phyloP scores from a whole-genome alignment of 164 flowering plant species.

The Vitis labrusca region DNA sequence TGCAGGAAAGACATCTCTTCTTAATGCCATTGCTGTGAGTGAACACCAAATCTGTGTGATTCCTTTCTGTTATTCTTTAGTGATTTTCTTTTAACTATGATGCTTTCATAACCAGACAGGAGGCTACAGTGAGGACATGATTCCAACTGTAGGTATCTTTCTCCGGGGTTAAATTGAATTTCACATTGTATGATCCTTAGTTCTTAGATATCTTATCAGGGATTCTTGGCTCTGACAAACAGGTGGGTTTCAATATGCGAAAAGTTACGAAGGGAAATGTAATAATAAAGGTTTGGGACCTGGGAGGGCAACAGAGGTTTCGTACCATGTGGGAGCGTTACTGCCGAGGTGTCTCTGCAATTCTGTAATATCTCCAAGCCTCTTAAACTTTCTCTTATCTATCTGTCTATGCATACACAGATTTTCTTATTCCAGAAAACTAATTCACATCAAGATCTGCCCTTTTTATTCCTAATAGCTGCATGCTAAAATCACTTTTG shows the following conservation, averaged over 20 bases:
- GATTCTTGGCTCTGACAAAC: conserved; percentile 5
- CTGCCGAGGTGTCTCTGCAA: conserved; percentile 90
- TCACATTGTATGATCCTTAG: neutral
- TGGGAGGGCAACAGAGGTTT: conserved; percentile 92
- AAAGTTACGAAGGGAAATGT: conserved; percentile 95
- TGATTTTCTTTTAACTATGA: conserved; percentile 9
- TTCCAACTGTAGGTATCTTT: conserved; percentile 80
- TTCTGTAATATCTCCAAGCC: conserved; percentile 48
- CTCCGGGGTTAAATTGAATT: conserved; percentile 5
- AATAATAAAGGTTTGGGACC: conserved; percentile 94
- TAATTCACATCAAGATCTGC: neutral
- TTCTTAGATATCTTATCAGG: conserved; percentile 2
- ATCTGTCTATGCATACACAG: too few species aligned
- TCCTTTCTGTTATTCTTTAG: neutral
- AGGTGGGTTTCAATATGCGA: conserved; percentile 94
- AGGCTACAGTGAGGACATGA: conserved; percentile 91
- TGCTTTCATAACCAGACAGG: conserved; percentile 60
- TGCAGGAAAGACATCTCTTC: conserved; percentile 96
- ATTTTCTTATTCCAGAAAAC: neutral
- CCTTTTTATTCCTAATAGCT: neutral
- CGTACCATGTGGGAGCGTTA: conserved; percentile 98
- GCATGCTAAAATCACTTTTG: neutral
- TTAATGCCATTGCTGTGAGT: conserved; percentile 87
- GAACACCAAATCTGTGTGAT: neutral
- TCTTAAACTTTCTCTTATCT: neutral